Percentiles rank a stretch among this genome's conserved stretches.
Conservation (phyloP, 2,329 filamentous ascomycete genomes). For the Pseudogymnoascus sp. region DNA sequence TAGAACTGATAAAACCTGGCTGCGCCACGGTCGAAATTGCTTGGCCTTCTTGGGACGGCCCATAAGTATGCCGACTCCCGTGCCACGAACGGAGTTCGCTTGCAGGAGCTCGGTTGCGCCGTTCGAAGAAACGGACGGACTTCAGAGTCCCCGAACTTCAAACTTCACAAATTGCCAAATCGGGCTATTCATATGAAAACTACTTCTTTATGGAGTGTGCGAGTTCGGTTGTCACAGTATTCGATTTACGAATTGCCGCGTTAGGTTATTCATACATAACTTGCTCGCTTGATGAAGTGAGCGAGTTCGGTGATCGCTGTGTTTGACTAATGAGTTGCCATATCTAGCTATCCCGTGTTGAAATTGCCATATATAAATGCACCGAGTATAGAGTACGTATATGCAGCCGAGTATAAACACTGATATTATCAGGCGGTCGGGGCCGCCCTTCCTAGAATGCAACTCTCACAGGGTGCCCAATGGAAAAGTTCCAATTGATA, state of each 20-base stretch:
- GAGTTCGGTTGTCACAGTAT: neutral
- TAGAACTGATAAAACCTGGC: neutral
- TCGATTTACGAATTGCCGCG: neutral
- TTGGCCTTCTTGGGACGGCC: constrained; percentile 1
- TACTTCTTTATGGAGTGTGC: neutral
- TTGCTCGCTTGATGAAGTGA: neutral
- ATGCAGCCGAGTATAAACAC: neutral
- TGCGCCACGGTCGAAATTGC: constrained; percentile 1
- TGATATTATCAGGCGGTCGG: neutral
- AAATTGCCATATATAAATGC: neutral
- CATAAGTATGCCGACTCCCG: neutral
- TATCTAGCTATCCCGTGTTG: neutral
- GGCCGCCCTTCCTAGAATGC: neutral
- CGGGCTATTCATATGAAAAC: neutral
- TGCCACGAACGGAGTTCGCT: neutral
- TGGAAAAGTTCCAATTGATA: neutral
- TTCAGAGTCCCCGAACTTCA: neutral
- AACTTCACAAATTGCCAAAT: neutral
- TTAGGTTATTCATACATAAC: neutral
- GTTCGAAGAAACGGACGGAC: neutral
- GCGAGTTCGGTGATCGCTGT: neutral
- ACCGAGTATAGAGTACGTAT: neutral
- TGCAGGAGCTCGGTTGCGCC: neutral
- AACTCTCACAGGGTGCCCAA: neutral
- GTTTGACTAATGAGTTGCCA: neutral